phyloP scores from a whole-genome alignment of 148 eudicot species.

The Linanthus parryae region DNA sequence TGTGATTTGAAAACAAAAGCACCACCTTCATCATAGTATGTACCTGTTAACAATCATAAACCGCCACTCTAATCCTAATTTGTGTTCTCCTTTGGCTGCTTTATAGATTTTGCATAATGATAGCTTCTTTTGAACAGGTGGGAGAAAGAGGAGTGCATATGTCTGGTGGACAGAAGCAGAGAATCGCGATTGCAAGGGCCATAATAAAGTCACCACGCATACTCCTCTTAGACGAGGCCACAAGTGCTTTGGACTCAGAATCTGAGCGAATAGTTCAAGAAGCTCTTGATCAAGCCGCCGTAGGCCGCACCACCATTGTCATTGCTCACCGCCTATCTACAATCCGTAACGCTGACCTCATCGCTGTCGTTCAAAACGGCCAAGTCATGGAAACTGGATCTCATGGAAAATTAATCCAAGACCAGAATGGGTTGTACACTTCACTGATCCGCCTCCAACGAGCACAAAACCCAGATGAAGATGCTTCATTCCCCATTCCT shows the following conservation, averaged over 20 bases:
- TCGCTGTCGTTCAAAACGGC: constrained; percentile 1
- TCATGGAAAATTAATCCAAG: background rate
- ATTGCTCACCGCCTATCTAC: constrained; percentile 6
- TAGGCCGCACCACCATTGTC: constrained; percentile 1
- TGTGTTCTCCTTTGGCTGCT: no score
- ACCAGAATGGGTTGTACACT: constrained; percentile 2
- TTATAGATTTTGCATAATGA: no score
- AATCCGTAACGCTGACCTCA: background rate
- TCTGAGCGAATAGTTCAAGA: constrained; percentile 7
- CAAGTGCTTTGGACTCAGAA: constrained; percentile 5
- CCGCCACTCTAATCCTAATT: no score
- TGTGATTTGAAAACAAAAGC: no score
- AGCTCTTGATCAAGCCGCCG: background rate
- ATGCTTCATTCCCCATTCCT: no score
- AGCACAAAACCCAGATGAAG: no score
- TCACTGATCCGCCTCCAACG: background rate
- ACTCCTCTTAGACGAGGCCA: constrained; percentile 6
- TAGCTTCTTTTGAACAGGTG: background rate
- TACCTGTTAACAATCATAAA: no score
- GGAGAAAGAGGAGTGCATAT: constrained; percentile 4
- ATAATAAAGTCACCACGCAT: constrained; percentile 2
- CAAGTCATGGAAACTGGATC: background rate
- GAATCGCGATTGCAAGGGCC: constrained; percentile 6
- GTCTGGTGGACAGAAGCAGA: constrained; percentile 6
- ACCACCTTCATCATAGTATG: no score